A percentile compares a stretch with the other conserved stretches of the same genome.
phyloP scores from a whole-genome alignment of 495 filamentous ascomycete genomes.

The Apiosordaria backusii region DNA sequence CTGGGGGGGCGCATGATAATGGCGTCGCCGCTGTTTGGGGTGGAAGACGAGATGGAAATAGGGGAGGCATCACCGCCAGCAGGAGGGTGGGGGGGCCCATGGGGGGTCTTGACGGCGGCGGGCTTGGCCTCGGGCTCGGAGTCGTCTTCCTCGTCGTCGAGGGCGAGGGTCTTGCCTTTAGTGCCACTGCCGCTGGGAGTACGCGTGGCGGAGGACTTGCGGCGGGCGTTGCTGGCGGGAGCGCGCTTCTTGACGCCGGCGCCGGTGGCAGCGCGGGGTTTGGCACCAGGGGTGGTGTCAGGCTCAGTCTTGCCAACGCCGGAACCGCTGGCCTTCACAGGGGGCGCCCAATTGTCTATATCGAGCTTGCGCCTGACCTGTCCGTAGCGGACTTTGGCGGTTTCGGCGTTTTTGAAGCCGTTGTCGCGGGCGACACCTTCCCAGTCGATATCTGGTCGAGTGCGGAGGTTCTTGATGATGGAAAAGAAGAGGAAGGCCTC shows the following conservation, averaged over 20 bases:
- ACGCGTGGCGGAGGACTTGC: too few relatives aligned
- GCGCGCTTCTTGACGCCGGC: neutral
- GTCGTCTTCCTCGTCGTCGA: neutral
- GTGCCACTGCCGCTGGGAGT: too few relatives aligned
- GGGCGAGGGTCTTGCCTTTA: too few relatives aligned
- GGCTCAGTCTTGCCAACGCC: neutral
- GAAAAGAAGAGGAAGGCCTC: slow-evolving; percentile 6
- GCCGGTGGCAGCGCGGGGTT: neutral
- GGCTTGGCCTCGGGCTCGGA: too few relatives aligned
- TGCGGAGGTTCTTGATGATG: slow-evolving; percentile 2
- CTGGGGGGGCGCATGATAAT: too few relatives aligned
- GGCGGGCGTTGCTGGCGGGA: neutral
- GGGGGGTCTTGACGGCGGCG: too few relatives aligned
- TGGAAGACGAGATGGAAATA: too few relatives aligned
- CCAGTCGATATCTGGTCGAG: slow-evolving; percentile 26
- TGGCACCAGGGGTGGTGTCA: neutral
- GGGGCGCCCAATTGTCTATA: slow-evolving; percentile 14
- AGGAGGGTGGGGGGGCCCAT: too few relatives aligned
- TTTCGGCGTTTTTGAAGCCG: slow-evolving; percentile 22
- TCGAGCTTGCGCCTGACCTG: slow-evolving; percentile 31
- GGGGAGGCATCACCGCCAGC: too few relatives aligned
- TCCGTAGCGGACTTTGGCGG: slow-evolving; percentile 30
- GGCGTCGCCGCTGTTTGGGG: too few relatives aligned
- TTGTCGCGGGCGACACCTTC: slow-evolving; percentile 13
- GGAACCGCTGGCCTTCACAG: neutral